Evolutionary conservation across 148 eudicot species (phyloP).

Genomic region (Salicornia ramosissima): DNA sequence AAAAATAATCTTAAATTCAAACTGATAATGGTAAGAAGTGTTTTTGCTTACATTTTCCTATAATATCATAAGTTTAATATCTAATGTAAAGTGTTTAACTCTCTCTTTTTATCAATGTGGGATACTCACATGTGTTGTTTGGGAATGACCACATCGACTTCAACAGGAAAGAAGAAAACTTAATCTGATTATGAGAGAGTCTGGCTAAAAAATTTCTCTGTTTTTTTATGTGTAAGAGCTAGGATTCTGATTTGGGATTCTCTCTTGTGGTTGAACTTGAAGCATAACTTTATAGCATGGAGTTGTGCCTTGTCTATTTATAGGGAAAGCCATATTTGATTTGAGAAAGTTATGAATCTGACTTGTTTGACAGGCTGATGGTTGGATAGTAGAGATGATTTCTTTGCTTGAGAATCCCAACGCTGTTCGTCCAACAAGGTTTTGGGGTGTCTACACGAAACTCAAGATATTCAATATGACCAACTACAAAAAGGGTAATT

Average conservation of each 20-base stretch:
- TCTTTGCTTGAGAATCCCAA: constrained; percentile 83
- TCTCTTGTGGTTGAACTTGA: not conserved
- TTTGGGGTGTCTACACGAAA: constrained; percentile 99
- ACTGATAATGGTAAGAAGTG: too few species aligned
- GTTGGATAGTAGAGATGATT: constrained; percentile 84
- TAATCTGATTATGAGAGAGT: too few species aligned
- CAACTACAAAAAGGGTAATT: constrained; percentile 71
- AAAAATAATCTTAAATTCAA: too few species aligned
- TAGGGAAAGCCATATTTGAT: not conserved
- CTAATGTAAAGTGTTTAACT: too few species aligned
- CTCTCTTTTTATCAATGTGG: too few species aligned
- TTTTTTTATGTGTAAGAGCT: not conserved
- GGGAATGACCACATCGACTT: too few species aligned
- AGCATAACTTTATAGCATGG: not conserved
- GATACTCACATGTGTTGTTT: too few species aligned
- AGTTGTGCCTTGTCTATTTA: not conserved
- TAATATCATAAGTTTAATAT: too few species aligned
- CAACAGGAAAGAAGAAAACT: too few species aligned
- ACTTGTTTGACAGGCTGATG: constrained; percentile 73
- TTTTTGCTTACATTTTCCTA: too few species aligned
- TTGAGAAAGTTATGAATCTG: constrained; percentile 7
- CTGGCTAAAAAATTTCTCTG: too few species aligned
- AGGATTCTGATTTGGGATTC: not conserved
- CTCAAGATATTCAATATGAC: constrained; percentile 96
- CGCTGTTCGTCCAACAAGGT: constrained; percentile 76